A percentile compares a stretch with the other conserved stretches of the same genome.
Evolutionary conservation across 495 filamentous ascomycete genomes (phyloP).

Genomic region (Penicillium paxilli): DNA sequence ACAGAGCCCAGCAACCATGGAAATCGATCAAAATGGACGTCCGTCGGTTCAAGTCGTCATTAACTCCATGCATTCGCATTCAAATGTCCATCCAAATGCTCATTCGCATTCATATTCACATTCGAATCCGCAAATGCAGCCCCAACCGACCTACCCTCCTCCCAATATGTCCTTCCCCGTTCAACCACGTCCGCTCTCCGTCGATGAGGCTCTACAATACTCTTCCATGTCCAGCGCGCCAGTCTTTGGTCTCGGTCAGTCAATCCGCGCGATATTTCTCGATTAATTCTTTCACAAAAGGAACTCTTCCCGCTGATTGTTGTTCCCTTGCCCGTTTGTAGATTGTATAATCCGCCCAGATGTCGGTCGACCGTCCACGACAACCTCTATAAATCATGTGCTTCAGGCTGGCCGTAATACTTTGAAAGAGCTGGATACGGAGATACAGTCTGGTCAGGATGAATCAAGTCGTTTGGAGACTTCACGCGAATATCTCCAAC

Average conservation of each 20-base stretch:
- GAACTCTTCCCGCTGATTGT: not conserved
- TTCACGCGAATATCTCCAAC: slow-evolving; percentile 64
- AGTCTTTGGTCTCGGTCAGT: slow-evolving; percentile 78
- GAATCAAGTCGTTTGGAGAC: slow-evolving; percentile 45
- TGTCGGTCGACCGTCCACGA: slow-evolving; percentile 42
- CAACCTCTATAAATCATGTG: slow-evolving; percentile 46
- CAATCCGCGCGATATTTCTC: not conserved
- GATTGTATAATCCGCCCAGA: slow-evolving; percentile 42
- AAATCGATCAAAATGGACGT: slow-evolving; percentile 38
- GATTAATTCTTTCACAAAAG: too few species aligned
- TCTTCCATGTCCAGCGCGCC: slow-evolving; percentile 89
- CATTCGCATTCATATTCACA: too few species aligned
- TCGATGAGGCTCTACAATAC: slow-evolving; percentile 87
- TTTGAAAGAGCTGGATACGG: slow-evolving; percentile 39
- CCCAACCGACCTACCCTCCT: slow-evolving; percentile 26
- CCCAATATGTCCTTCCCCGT: slow-evolving; percentile 30
- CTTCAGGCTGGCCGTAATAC: slow-evolving; percentile 46
- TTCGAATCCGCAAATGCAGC: too few species aligned
- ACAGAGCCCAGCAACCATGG: slow-evolving; percentile 1
- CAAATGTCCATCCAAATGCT: too few species aligned
- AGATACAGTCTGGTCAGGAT: slow-evolving; percentile 37
- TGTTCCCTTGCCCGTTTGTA: slow-evolving; percentile 14
- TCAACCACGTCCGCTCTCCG: slow-evolving; percentile 50
- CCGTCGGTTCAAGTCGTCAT: slow-evolving; percentile 48
- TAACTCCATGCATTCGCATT: slow-evolving; percentile 32